A percentile compares a stretch with the other conserved stretches of the same genome.
These are phyloP conservation scores for Chaetoscypha palmicola DNA, from an alignment of 2,329 filamentous ascomycete species.

Conservation along the genomic window DNA sequence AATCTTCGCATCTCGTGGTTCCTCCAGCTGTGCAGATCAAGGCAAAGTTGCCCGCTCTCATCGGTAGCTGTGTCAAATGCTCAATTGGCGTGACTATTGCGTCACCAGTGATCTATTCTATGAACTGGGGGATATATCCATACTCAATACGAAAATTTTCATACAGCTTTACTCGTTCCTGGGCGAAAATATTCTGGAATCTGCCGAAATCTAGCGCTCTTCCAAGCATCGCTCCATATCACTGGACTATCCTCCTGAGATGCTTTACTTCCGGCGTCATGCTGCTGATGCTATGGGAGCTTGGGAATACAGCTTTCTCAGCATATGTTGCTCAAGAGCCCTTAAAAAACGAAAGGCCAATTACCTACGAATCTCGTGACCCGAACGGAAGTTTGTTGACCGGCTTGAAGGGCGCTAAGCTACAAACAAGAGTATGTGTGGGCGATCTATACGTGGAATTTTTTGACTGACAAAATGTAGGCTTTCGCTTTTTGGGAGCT, in stretches of 20 bases:
- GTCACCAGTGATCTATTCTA: slow-evolving; percentile 31
- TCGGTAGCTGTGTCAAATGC: slow-evolving; percentile 28
- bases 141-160: slow-evolving; percentile 53
- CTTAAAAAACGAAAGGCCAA: slow-evolving; percentile 73
- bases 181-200: slow-evolving; percentile 68
- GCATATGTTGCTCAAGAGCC: slow-evolving; percentile 75
- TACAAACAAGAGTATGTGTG: slow-evolving; percentile 62
- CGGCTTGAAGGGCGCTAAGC: slow-evolving; percentile 76
- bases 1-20: slow-evolving; percentile 32
- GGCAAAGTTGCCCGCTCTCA: slow-evolving; percentile 30
- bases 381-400: slow-evolving; percentile 84
- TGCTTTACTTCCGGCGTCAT: slow-evolving; percentile 57
- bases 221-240: slow-evolving; percentile 50
- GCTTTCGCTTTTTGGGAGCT: slow-evolving; percentile 91
- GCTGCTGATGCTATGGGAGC: slow-evolving; percentile 67
- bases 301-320: slow-evolving; percentile 70
- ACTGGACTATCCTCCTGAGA: slow-evolving; percentile 47
- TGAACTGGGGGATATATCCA: slow-evolving; percentile 54
- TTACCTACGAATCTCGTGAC: slow-evolving; percentile 81
- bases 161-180: slow-evolving; percentile 63
- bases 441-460: background rate
- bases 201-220: slow-evolving; percentile 65
- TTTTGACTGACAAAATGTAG: slow-evolving; percentile 33
- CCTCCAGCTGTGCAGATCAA: slow-evolving; percentile 35
- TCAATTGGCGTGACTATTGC: slow-evolving; percentile 36